These are phyloP conservation scores for Starmerella riodocensis DNA, from an alignment of 805 yeast genomes.

Conservation along the genomic window DNA sequence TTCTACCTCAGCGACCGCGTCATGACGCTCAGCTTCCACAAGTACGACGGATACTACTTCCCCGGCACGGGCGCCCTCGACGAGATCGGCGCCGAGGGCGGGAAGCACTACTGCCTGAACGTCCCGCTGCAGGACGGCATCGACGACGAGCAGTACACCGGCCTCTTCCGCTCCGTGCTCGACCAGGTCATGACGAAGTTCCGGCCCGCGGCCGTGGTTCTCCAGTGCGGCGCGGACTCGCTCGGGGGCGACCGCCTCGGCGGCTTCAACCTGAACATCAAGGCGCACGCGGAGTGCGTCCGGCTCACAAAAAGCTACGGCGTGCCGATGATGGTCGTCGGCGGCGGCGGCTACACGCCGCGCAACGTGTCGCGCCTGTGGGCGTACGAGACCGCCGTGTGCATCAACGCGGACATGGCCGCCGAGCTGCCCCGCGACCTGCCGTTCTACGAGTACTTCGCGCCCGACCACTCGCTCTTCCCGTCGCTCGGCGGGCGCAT, in stretches of 20 bases:
- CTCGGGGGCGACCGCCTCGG: conserved; percentile 92
- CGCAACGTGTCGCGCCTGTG: conserved; percentile 91
- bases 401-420: conserved; percentile 66
- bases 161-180: conserved; percentile 56
- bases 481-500: conserved; percentile 68
- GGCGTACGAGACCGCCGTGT: conserved; percentile 84
- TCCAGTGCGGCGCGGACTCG: conserved; percentile 98
- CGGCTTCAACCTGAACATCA: conserved; percentile 84
- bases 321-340: conserved; percentile 82
- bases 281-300: conserved; percentile 93
- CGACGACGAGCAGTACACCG: conserved; percentile 65
- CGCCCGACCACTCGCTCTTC: conserved; percentile 81
- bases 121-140: conserved; percentile 88
- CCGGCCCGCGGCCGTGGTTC: conserved; percentile 91
- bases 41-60: conserved; percentile 77
- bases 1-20: conserved; percentile 84
- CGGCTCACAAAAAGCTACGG: conserved; percentile 74
- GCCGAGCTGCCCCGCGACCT: conserved; percentile 58
- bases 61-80: conserved; percentile 86
- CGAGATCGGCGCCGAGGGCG: conserved; percentile 73
- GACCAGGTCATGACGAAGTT: conserved; percentile 78
- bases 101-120: conserved; percentile 70
- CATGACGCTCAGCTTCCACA: conserved; percentile 82
- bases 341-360: conserved; percentile 98
- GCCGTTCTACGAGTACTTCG: conserved; percentile 72